Percentiles rank a stretch among this genome's conserved stretches.
phyloP scores from a whole-genome alignment of 164 flowering plant species.

The Umbilicus rupestris region DNA sequence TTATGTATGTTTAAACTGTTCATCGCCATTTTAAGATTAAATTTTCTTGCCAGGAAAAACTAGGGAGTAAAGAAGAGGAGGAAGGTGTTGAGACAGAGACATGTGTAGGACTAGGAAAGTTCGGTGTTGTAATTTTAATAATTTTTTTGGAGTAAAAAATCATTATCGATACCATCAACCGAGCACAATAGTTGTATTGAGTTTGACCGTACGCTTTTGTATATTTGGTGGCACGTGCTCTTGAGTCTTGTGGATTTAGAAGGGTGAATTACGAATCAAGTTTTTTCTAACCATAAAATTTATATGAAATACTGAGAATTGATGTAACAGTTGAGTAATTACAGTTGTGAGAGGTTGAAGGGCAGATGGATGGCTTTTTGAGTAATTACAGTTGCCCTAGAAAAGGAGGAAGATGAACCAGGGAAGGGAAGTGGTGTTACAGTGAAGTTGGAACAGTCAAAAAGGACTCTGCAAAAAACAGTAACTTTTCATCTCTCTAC shows the following conservation, averaged over 20 bases:
- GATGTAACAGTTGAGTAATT: no score
- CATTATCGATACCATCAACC: neutral
- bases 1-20: neutral
- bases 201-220: no score
- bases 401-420: neutral
- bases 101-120: conserved; percentile 2
- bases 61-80: neutral
- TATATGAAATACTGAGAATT: no score
- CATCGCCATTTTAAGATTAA: no score
- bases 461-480: neutral
- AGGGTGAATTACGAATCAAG: no score
- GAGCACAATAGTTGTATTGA: no score
- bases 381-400: neutral
- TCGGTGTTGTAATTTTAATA: neutral
- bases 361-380: neutral
- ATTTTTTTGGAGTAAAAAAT: neutral
- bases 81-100: neutral
- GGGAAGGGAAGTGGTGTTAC: conserved; percentile 5
- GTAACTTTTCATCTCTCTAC: neutral
- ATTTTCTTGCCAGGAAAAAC: no score
- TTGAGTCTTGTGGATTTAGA: no score
- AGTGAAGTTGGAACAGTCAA: conserved; percentile 6
- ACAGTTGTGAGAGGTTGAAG: neutral
- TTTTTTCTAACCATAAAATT: no score
- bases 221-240: no score